Evolutionary conservation across 345 rosid species (phyloP), one percentile per base, ranked within the genome.

Genomic region (Theobroma cacao): DNA sequence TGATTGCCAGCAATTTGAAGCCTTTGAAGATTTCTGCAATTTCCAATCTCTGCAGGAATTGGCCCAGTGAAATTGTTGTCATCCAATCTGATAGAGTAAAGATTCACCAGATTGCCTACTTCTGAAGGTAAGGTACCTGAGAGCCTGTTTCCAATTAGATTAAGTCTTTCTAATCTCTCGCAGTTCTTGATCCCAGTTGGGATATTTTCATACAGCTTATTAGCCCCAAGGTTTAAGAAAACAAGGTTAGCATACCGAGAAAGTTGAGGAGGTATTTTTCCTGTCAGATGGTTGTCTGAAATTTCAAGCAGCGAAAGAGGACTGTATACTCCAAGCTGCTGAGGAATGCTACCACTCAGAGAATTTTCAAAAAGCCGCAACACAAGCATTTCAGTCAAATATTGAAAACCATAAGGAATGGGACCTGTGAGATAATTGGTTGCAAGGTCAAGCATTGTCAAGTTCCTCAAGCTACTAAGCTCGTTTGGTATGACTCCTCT

Each of bases 251-350:
- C 79, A 1, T 83, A 82, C 17, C 75, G 81, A 80, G 98, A 95
- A 48, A 93, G 85, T 81, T 84, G 84, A 67, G 90, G 92, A 20
- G 98, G 97, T 38, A 95, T 91, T 74, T 75, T 85, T 43, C 98
- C 99, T 0, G 93, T 86, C 59, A 95, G 87, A 55, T 86, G 41
- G 79, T 96, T 96, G 61, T 90, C 84, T n/a, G 98, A 94, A 81
- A 96, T 85, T 81, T 96, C 98, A 75, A 94, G 93, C 69, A 91
- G 92, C 96, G 91, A 92, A 72, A 96, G 92, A 47, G 79, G 89
- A 78, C 90, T 88, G 81, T 91, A 78, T 52, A 88, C 77, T 72
- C 99, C 99, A 22, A 96, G 92, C 63, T 83, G 85, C 38, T 38
- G 90, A 63, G 99, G 99, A 84, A 96, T 94, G 70, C 50, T 76